phyloP scores from a whole-genome alignment of 371 early-diverging fungal species.

The Saksenaea oblongispora region DNA sequence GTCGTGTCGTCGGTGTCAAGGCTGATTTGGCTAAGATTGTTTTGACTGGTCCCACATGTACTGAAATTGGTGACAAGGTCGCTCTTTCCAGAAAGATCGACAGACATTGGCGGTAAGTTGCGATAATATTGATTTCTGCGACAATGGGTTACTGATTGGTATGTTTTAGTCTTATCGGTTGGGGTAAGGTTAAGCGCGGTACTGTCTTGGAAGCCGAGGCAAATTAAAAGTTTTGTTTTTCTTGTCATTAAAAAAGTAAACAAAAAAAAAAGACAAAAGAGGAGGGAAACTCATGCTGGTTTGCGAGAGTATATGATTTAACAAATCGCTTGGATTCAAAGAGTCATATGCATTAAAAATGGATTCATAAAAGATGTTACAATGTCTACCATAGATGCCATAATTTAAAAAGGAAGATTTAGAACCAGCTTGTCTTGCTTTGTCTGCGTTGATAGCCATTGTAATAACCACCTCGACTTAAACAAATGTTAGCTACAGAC shows the following conservation, averaged over 20 bases:
- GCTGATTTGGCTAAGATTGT: slow-evolving; percentile 94
- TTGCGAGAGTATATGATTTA: too few relatives aligned
- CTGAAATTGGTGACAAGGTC: slow-evolving; percentile 98
- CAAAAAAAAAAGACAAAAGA: neutral
- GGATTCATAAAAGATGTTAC: too few relatives aligned
- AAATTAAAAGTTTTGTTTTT: slow-evolving; percentile 31
- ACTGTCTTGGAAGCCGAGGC: slow-evolving; percentile 73
- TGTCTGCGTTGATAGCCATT: neutral
- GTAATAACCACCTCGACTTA: neutral
- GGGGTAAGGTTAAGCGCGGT: slow-evolving; percentile 95
- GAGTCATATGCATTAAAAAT: too few relatives aligned
- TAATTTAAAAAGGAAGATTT: neutral
- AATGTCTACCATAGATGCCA: neutral
- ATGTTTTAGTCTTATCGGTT: slow-evolving; percentile 86
- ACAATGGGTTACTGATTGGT: neutral
- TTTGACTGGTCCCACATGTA: slow-evolving; percentile 96
- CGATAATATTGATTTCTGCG: neutral
- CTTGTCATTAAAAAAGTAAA: neutral
- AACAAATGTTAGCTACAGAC: neutral
- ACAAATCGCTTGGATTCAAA: too few relatives aligned
- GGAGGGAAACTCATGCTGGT: too few relatives aligned
- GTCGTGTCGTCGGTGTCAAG: slow-evolving; percentile 93
- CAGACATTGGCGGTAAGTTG: slow-evolving; percentile 96
- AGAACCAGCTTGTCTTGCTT: slow-evolving; percentile 5
- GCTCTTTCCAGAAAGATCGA: slow-evolving; percentile 98